Base-by-base conservation (phyloP, 2,329 filamentous ascomycete species). In the Penicillium fuscoglaucum region DNA sequence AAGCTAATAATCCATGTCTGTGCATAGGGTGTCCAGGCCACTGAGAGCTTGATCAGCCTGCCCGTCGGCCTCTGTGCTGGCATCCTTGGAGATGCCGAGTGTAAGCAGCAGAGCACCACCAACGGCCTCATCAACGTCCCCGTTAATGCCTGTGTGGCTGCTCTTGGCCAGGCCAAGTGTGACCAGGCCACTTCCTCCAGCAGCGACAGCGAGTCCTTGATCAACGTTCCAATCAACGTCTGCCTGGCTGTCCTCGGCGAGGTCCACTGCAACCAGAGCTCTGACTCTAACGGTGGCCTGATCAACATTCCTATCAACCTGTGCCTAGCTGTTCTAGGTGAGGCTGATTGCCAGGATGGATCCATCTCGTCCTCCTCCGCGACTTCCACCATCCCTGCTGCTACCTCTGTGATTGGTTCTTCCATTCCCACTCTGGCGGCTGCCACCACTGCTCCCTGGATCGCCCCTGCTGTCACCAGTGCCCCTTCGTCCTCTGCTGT, bases 181-280 rank as follows among this genome's bases (percentile, higher is more conserved):
- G 57, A 69, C 40, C 67, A 70, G 57, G 60, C 54, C 43, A 52
- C 61, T 19, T 52, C 52, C 17, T n/a, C 35, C 35, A 29, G 37
- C 52, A 43, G 52, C 45, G 35, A 12, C 45, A 43, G 50, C 26
- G 64, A 60, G 33, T 58, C 64, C 28, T 55, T 70, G 59, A 69
- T 70, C 61, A 70, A 60, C 45, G 66, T 70, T 1, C 68, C 68
- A 19, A 56, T 70, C 59, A 69, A 70, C 47, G 28, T 68, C 48
- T 70, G 68, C 48, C 60, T 69, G 35, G 66, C 68, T 58, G 67
- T 70, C 24, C 68, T 70, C 33, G 68, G 68, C 17, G 63, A 68
- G 43, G 59, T 57, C 33, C 51, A 67, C 44, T 70, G 68, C 63
- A 15, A 70, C 12, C 68, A 69, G 52, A 54, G 37, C 33, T 57